Conservation (phyloP, 2,329 filamentous ascomycete genomes). For the Xylaria sp. region DNA sequence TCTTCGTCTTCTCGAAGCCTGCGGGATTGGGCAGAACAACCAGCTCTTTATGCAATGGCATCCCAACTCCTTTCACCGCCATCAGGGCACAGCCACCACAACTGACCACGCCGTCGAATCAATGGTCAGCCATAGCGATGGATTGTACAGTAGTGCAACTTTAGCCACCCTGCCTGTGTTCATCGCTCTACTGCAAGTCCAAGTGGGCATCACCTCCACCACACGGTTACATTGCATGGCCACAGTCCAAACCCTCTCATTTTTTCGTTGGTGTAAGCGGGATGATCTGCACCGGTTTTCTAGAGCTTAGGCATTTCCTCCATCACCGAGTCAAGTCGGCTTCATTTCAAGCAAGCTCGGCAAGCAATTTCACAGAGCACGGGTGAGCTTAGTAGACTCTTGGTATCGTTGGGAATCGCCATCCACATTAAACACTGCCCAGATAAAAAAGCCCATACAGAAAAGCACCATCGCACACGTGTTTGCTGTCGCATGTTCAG, state of each 20-base stretch:
- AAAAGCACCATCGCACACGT: slow-evolving; percentile 7
- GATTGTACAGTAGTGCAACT: neutral
- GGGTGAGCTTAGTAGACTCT: slow-evolving; percentile 10
- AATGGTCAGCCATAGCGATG: neutral
- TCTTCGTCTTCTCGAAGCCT: slow-evolving; percentile 34
- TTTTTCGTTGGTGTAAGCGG: slow-evolving; percentile 8
- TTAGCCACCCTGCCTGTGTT: neutral
- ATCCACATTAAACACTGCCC: slow-evolving; percentile 10
- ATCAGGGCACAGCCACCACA: slow-evolving; percentile 18
- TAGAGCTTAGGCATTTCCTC: neutral
- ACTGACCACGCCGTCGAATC: slow-evolving; percentile 8
- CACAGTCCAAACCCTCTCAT: slow-evolving; percentile 12
- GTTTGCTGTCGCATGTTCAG: neutral
- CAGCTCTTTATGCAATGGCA: slow-evolving; percentile 14
- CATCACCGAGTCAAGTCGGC: neutral
- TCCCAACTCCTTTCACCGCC: slow-evolving; percentile 14
- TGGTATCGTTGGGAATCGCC: slow-evolving; percentile 15
- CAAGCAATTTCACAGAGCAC: neutral
- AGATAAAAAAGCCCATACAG: slow-evolving; percentile 13
- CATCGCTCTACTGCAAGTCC: neutral
- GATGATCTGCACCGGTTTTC: neutral
- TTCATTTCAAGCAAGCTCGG: slow-evolving; percentile 1
- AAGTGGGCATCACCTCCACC: neutral
- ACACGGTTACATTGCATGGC: slow-evolving; percentile 16
- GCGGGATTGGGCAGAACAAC: slow-evolving; percentile 19